Percentiles rank a stretch among this genome's conserved stretches.
phyloP scores from a whole-genome alignment of 495 filamentous ascomycete species.

The Xylaria grammica region DNA sequence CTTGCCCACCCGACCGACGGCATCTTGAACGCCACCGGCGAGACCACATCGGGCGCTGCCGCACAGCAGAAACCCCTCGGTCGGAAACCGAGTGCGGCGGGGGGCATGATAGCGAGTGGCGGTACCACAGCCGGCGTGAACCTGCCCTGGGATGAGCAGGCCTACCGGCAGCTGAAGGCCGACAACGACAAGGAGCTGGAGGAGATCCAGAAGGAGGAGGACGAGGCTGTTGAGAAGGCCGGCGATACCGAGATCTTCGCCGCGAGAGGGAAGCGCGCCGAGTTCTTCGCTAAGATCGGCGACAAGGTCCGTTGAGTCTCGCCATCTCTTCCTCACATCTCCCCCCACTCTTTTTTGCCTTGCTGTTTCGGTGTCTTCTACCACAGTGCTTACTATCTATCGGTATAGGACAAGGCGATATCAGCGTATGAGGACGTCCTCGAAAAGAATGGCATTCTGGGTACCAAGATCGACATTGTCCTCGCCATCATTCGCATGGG shows the following conservation, averaged over 20 bases:
- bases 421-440: slow-evolving; percentile 88
- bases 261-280: slow-evolving; percentile 90
- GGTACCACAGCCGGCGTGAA: slow-evolving; percentile 60
- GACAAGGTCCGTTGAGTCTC: slow-evolving; percentile 78
- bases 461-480: slow-evolving; percentile 95
- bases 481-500: slow-evolving; percentile 94
- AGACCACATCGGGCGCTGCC: slow-evolving; percentile 65
- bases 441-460: slow-evolving; percentile 90
- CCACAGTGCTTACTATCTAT: slow-evolving; percentile 22
- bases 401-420: slow-evolving; percentile 83
- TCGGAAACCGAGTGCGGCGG: slow-evolving; percentile 64
- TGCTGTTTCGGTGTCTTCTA: background rate
- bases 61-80: slow-evolving; percentile 54
- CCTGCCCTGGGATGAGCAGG: slow-evolving; percentile 85
- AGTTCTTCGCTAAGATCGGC: slow-evolving; percentile 91
- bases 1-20: slow-evolving; percentile 94
- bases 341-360: background rate
- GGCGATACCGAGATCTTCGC: slow-evolving; percentile 94
- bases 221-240: slow-evolving; percentile 91
- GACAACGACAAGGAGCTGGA: slow-evolving; percentile 93
- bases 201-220: slow-evolving; percentile 91
- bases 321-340: background rate
- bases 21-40: slow-evolving; percentile 78
- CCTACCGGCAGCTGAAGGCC: slow-evolving; percentile 82
- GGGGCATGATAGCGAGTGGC: slow-evolving; percentile 74